A percentile compares a stretch with the other conserved stretches of the same genome.
These are phyloP conservation scores for Aspergillus chevalieri DNA, from an alignment of 2,329 filamentous ascomycete species.

Conservation along the genomic window DNA sequence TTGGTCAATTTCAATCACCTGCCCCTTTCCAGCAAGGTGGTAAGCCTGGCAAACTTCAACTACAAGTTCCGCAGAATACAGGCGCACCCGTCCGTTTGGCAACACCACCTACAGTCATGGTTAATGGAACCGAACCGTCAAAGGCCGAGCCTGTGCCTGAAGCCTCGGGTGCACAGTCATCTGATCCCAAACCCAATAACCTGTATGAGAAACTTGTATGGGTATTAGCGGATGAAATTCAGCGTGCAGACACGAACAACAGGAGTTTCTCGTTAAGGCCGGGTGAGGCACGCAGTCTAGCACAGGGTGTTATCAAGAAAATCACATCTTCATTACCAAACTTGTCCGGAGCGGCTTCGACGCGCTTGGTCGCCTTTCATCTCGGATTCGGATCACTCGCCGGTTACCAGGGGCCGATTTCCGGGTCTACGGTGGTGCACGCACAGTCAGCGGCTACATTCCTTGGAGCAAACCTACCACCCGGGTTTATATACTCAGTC, in stretches of 20 bases:
- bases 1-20: slow-evolving; percentile 18
- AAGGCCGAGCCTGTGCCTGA: no score
- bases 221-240: slow-evolving; percentile 27
- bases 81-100: slow-evolving; percentile 38
- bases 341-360: slow-evolving; percentile 16
- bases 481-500: slow-evolving; percentile 16
- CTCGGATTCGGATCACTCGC: slow-evolving; percentile 33
- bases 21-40: slow-evolving; percentile 17
- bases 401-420: slow-evolving; percentile 21
- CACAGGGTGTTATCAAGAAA: slow-evolving; percentile 26
- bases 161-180: no score
- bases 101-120: slow-evolving; percentile 36
- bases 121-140: slow-evolving; percentile 29
- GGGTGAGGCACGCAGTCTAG: slow-evolving; percentile 28
- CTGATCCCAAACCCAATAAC: slow-evolving; percentile 2
- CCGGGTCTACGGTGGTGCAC: slow-evolving; percentile 22
- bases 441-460: slow-evolving; percentile 6
- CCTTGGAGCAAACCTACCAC: slow-evolving; percentile 1
- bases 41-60: slow-evolving; percentile 35
- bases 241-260: slow-evolving; percentile 24
- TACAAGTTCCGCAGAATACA: slow-evolving; percentile 37
- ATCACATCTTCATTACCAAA: slow-evolving; percentile 24
- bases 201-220: slow-evolving; percentile 27
- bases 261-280: slow-evolving; percentile 19
- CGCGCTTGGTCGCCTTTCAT: slow-evolving; percentile 27